Evolutionary conservation across 2,329 filamentous ascomycete genomes (phyloP), one percentile per base, ranked within the genome.

Genomic region (Cryphonectria parasitica): DNA sequence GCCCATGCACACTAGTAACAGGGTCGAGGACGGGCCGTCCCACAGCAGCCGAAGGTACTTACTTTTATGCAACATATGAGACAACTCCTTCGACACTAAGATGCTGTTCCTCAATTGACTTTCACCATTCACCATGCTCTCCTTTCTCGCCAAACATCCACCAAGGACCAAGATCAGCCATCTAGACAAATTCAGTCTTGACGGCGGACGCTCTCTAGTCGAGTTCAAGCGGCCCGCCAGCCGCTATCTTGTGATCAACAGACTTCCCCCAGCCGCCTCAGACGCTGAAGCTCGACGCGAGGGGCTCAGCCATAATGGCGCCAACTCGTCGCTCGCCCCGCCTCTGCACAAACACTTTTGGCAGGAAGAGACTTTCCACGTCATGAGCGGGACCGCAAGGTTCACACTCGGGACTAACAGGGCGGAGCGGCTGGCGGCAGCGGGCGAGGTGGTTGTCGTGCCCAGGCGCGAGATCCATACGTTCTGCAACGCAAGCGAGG

Each of bases 221-320:
- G 41, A 70, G 28, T 71, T 72, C 62, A 70, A 64, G 8, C n/a
- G 68, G 1, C 60, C 52, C 1, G 7, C 25, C 10, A 60, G 65
- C 54, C 49, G 64, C 49, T 72, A 68, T 41, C 71, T 72, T 36
- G 68, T 72, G 17, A 56, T 58, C 64, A 72, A 72, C 65, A 69
- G 52, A 52, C 68, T 70, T 22, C 71, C 71, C 22, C 68, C 60
- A n/a, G 71, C 68, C 49, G 45, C 34, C 36, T 56, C 60, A 15
- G 25, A 17, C 19, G 8, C 43, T 0, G 64, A 64, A 39, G 63
- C 58, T n/a, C 64, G 22, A 17, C 62, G 28, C 17, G 45, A 31
- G 45, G 58, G 64, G 2, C 49, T 65, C 3, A 60, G 58, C 2
- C 64, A 65, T 31, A 10, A 8, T 11, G 69, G 66, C 5, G 56